phyloP scores from a whole-genome alignment of 495 filamentous ascomycete genomes.

The Astrothelium subdiscretum region DNA sequence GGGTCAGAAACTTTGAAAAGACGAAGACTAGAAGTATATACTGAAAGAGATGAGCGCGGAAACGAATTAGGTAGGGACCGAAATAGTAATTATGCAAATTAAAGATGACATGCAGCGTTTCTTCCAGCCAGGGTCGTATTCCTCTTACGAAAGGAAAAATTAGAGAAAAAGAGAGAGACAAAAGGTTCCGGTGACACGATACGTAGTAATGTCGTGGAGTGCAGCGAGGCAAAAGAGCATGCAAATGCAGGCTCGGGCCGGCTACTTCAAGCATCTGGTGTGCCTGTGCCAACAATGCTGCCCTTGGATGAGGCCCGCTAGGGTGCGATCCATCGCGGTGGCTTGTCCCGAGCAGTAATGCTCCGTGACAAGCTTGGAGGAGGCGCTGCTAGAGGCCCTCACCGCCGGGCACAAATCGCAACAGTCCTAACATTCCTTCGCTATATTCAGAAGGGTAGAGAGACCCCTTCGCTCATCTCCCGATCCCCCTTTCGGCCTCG shows the following conservation, averaged over 20 bases:
- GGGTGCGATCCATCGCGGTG: conserved; percentile 1
- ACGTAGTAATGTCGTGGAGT: background rate
- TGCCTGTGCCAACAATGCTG: background rate
- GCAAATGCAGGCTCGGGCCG: background rate
- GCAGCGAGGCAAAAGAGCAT: background rate
- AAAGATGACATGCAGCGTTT: background rate
- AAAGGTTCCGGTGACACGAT: background rate
- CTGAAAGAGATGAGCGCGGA: background rate
- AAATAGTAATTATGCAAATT: background rate
- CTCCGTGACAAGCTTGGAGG: background rate
- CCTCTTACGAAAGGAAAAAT: background rate
- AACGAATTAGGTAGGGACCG: background rate
- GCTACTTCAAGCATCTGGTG: background rate
- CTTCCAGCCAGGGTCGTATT: background rate
- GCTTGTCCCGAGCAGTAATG: background rate
- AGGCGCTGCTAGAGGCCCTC: background rate
- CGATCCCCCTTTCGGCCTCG: background rate
- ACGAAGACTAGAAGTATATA: background rate
- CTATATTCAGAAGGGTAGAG: background rate
- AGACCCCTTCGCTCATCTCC: background rate
- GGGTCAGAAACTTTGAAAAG: background rate
- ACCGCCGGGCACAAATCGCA: background rate
- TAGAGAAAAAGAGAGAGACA: background rate
- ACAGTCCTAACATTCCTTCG: background rate
- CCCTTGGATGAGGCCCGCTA: background rate